These are phyloP conservation scores for Cynanchum wilfordii DNA, from an alignment of 257 asterid species.

Conservation along the genomic window DNA sequence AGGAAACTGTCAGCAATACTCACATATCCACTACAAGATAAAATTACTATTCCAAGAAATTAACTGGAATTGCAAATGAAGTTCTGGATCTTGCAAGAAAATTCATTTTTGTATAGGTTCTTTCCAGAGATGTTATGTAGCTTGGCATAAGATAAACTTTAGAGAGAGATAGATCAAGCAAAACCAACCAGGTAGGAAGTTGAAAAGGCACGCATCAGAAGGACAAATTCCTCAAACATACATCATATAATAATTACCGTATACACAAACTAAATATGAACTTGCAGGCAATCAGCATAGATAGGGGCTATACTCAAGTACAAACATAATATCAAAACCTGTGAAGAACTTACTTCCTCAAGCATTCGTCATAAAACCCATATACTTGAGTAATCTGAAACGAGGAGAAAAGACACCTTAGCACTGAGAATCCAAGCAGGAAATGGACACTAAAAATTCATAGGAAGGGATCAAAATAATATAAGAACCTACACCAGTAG, in stretches of 20 bases:
- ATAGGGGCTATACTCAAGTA: not conserved
- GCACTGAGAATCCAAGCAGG: slow-evolving; percentile 4
- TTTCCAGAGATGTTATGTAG: not conserved
- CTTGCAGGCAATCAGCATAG: too few relatives aligned
- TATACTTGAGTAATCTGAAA: slow-evolving; percentile 52
- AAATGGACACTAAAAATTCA: not conserved
- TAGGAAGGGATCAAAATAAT: not conserved
- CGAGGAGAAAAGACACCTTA: slow-evolving; percentile 14
- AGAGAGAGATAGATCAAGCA: not conserved
- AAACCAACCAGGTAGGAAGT: not conserved
- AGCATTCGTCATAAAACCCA: slow-evolving; percentile 55
- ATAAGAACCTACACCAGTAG: not conserved
- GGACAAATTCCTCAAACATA: too few relatives aligned
- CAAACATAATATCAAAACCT: not conserved
- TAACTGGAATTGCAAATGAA: too few relatives aligned
- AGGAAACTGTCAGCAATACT: slow-evolving; percentile 4
- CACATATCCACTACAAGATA: not conserved
- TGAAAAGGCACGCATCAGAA: not conserved
- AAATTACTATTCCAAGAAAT: not conserved
- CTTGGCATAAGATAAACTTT: not conserved
- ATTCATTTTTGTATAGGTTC: not conserved
- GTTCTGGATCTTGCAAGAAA: slow-evolving; percentile 1
- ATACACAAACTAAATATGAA: not conserved
- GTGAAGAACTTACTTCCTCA: slow-evolving; percentile 43
- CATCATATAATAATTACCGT: too few relatives aligned